Evolutionary conservation across 1,284 basidiomycete species (phyloP), one percentile per base, ranked within the genome.

Genomic region (Sporisorium iseilematis-ciliati): DNA sequence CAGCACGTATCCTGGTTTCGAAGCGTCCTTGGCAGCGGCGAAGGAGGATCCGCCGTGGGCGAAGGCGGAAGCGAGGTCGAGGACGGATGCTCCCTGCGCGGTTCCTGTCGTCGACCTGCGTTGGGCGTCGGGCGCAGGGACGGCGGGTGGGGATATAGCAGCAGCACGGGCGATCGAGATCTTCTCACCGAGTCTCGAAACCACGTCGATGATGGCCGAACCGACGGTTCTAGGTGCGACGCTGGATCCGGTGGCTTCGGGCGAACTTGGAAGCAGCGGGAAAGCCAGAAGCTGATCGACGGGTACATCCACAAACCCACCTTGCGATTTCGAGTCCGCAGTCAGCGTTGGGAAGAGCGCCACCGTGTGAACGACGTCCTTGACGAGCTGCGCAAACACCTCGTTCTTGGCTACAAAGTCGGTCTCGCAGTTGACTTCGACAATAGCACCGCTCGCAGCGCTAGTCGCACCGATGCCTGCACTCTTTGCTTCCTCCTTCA

Each of bases 351-450:
- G 87, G 57, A 94, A 88, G 84, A 91, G 93, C 1, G 95, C 94
- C 26, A 92, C 90, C 1, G 94, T 95, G 79, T 94, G 91, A 3
- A 94, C 92, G 75, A 97, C 91, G 75, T 94, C 91, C 41, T 89
- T 88, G 14, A 92, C 91, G 31, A 96, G 89, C 65, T 89, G 88
- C 7, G 89, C 88, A 82, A 98, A 98, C 10, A 95, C 88, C 65
- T 92, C 90, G 83, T 94, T 96, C 75, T 93, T 88, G 18, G 91
- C 93, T 14, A 97, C 95, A 85, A 97, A 97, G 87, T 98, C 95
- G 45, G 95, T 97, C 87, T 98, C 95, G 88, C 95, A 97, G 82
- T 94, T 95, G 69, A 97, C 88, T 86, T 98, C 95, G 65, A 97
- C 88, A 88, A 97, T 92, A 14, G 91, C 91, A 7, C 92, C 94